A percentile compares a stretch with the other conserved stretches of the same genome.
phyloP scores from a whole-genome alignment of 495 filamentous ascomycete species.

The Penicillium mononematosum region DNA sequence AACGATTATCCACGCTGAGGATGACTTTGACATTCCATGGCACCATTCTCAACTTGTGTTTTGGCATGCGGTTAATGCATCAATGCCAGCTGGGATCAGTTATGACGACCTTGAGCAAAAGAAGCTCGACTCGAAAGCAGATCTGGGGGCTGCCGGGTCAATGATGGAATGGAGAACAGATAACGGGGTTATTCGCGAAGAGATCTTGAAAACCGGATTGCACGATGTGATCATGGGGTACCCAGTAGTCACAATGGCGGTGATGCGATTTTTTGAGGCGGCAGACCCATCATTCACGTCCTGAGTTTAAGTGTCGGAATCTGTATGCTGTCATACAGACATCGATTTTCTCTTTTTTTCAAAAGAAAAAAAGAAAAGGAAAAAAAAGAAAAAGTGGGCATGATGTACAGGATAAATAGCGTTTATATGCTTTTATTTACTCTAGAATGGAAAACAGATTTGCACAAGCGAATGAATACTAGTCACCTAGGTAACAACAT shows the following conservation, averaged over 20 bases:
- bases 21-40: constrained; percentile 43
- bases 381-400: too few relatives aligned
- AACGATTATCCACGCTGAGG: constrained; percentile 37
- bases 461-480: not conserved
- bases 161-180: constrained; percentile 46
- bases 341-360: not conserved
- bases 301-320: constrained; percentile 1
- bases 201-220: constrained; percentile 51
- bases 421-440: too few relatives aligned
- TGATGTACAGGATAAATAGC: too few relatives aligned
- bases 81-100: constrained; percentile 23
- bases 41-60: constrained; percentile 40
- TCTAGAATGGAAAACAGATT: too few relatives aligned
- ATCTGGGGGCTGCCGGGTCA: constrained; percentile 47
- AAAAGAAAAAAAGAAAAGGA: too few relatives aligned
- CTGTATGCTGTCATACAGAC: not conserved
- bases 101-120: constrained; percentile 37
- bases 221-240: constrained; percentile 55
- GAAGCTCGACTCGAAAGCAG: constrained; percentile 32
- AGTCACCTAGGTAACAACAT: too few relatives aligned
- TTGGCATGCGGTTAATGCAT: constrained; percentile 47
- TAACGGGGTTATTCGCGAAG: constrained; percentile 46
- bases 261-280: constrained; percentile 39
- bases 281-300: constrained; percentile 23
- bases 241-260: constrained; percentile 47